Conservation (phyloP, 768 basidiomycete species). For the Porphyrellus cyaneotinctus region DNA sequence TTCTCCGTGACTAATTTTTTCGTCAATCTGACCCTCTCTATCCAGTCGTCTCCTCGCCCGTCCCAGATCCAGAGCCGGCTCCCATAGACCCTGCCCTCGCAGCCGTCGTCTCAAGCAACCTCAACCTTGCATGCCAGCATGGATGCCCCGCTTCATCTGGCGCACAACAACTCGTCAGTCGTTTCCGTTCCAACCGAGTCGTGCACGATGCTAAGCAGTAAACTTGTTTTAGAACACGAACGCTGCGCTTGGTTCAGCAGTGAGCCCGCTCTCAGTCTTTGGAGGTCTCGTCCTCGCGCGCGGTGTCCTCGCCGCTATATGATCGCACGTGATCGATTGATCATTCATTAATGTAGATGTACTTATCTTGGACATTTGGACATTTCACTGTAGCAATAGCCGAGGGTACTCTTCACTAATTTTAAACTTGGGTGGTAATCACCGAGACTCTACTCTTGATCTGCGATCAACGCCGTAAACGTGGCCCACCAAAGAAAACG, state of each 20-base stretch:
- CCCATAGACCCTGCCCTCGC: constrained; percentile 23
- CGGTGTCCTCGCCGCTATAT: constrained; percentile 19
- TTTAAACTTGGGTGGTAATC: too few species aligned
- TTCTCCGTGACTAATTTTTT: not conserved
- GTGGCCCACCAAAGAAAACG: too few species aligned
- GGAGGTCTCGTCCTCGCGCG: constrained; percentile 22
- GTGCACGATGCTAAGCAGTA: not conserved
- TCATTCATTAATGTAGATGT: not conserved
- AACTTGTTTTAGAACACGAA: constrained; percentile 15
- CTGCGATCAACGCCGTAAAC: not conserved
- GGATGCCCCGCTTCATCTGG: constrained; percentile 20
- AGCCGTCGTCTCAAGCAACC: constrained; percentile 20
- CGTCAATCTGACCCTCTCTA: not conserved
- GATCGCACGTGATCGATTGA: not conserved
- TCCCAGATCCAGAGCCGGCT: constrained; percentile 20
- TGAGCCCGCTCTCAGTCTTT: constrained; percentile 17
- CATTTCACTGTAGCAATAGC: constrained; percentile 17
- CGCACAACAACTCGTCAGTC: constrained; percentile 22
- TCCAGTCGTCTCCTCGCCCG: constrained; percentile 23
- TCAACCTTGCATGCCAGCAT: constrained; percentile 21
- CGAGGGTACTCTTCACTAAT: too few species aligned
- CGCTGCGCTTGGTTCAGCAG: constrained; percentile 18
- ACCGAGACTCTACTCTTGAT: too few species aligned
- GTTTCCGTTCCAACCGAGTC: not conserved
- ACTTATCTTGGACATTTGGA: constrained; percentile 3